A percentile compares a stretch with the other conserved stretches of the same genome.
phyloP scores from a whole-genome alignment of 176 grass and related monocot species.

The Rhynchospora breviuscula region DNA sequence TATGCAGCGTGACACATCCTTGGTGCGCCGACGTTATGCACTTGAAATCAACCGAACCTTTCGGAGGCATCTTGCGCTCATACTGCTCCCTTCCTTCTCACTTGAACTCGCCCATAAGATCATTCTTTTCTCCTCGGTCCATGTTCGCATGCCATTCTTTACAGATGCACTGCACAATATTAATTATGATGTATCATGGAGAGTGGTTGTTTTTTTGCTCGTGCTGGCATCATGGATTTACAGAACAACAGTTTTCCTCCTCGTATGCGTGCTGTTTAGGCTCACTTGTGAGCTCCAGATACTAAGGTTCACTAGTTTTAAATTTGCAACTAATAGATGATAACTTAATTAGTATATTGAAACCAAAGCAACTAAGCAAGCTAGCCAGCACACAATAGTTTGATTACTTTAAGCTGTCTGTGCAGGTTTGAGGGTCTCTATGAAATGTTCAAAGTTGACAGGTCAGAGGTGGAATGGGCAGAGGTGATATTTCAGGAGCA shows the following conservation, averaged over 20 bases:
- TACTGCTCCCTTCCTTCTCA: conserved; percentile 71
- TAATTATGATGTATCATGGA: conserved; percentile 28
- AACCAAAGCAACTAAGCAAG: neutral
- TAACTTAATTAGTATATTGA: neutral
- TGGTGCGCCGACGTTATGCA: conserved; percentile 49
- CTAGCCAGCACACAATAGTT: neutral
- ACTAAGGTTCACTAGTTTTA: conserved; percentile 65
- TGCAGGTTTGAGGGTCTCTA: conserved; percentile 65
- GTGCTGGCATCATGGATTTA: conserved; percentile 83
- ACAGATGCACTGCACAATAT: neutral
- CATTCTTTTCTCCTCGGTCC: conserved; percentile 60
- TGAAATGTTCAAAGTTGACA: conserved; percentile 68
- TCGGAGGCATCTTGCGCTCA: conserved; percentile 38
- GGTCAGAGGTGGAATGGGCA: neutral
- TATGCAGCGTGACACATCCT: conserved; percentile 49
- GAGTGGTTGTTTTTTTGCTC: conserved; percentile 36
- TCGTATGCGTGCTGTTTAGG: conserved; percentile 88
- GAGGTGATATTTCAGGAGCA: conserved; percentile 59
- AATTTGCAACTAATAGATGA: neutral
- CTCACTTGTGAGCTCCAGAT: conserved; percentile 99
- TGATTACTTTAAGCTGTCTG: neutral
- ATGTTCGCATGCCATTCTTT: neutral
- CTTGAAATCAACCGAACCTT: conserved; percentile 78
- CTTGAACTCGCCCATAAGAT: conserved; percentile 71
- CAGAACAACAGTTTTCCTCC: conserved; percentile 69